Evolutionary conservation across 2,329 filamentous ascomycete genomes (phyloP).

Genomic region (Fusarium chaquense): DNA sequence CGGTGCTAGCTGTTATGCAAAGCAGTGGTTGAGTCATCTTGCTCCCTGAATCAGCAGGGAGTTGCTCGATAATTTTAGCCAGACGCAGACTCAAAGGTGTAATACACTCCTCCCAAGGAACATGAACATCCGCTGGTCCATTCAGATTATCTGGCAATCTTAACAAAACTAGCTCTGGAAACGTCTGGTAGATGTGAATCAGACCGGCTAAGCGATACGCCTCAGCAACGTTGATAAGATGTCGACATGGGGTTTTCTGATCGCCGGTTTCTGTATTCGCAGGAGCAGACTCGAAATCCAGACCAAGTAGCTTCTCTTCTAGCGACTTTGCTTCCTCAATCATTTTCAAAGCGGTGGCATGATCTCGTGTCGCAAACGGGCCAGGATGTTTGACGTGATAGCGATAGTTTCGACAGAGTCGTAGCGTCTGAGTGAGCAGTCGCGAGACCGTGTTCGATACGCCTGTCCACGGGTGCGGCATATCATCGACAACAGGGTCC

Average conservation of each 20-base stretch:
- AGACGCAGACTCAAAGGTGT: constrained; percentile 49
- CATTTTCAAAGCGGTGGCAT: constrained; percentile 39
- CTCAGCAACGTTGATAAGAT: constrained; percentile 54
- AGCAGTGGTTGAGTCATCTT: constrained; percentile 53
- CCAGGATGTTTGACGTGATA: constrained; percentile 42
- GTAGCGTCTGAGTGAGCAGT: constrained; percentile 52
- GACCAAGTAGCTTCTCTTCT: constrained; percentile 50
- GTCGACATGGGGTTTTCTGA: constrained; percentile 41
- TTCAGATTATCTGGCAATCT: constrained; percentile 44
- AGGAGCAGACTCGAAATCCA: constrained; percentile 44
- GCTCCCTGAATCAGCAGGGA: constrained; percentile 51
- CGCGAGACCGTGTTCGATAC: constrained; percentile 51
- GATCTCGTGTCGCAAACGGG: constrained; percentile 27
- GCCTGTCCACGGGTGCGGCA: constrained; percentile 56
- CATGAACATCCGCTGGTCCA: background rate
- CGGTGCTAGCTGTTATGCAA: constrained; percentile 52
- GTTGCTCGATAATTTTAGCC: constrained; percentile 47
- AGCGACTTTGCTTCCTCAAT: constrained; percentile 50
- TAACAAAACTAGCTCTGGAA: constrained; percentile 50
- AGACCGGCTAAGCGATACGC: constrained; percentile 54
- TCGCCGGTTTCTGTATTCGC: constrained; percentile 48
- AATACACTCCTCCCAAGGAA: constrained; percentile 52
- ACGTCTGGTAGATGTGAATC: constrained; percentile 56
- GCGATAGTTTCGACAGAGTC: constrained; percentile 53
- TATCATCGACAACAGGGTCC: constrained; percentile 29